Evolutionary conservation across 2,329 filamentous ascomycete species (phyloP).

Genomic region (Aspergillus costaricaensis): DNA sequence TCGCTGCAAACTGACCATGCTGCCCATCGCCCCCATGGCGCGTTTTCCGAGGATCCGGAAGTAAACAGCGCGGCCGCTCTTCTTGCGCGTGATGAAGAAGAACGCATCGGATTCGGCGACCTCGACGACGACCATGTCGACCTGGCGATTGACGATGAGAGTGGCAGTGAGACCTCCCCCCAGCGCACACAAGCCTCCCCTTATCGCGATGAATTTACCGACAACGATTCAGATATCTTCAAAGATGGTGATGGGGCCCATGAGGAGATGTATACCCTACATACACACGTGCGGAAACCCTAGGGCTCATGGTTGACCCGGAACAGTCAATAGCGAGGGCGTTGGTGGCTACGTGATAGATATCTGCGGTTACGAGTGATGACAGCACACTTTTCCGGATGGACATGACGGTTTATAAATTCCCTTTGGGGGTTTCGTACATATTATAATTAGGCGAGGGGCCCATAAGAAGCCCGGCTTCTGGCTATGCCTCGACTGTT

Average conservation of each 20-base stretch:
- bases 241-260: conserved; percentile 43
- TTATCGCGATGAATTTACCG: conserved; percentile 58
- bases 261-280: conserved; percentile 44
- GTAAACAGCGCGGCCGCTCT: conserved; percentile 43
- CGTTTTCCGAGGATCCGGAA: conserved; percentile 44
- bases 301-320: background rate
- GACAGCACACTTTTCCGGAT: conserved; percentile 2
- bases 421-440: background rate
- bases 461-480: background rate
- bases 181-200: conserved; percentile 33
- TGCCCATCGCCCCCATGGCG: conserved; percentile 34
- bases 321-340: background rate
- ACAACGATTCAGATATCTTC: conserved; percentile 54
- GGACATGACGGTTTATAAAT: background rate
- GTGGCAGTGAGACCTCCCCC: conserved; percentile 31
- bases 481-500: background rate
- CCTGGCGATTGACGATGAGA: conserved; percentile 51
- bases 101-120: conserved; percentile 43
- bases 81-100: conserved; percentile 47
- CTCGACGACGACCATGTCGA: conserved; percentile 45
- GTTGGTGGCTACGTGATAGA: conserved; percentile 6
- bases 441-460: conserved; percentile 1
- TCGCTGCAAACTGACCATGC: conserved; percentile 39
- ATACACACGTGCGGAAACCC: conserved; percentile 35
- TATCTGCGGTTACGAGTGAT: conserved; percentile 10